Percentiles rank a stretch among this genome's conserved stretches.
Conservation (phyloP, 2,329 filamentous ascomycete species). For the Fusarium armeniacum region DNA sequence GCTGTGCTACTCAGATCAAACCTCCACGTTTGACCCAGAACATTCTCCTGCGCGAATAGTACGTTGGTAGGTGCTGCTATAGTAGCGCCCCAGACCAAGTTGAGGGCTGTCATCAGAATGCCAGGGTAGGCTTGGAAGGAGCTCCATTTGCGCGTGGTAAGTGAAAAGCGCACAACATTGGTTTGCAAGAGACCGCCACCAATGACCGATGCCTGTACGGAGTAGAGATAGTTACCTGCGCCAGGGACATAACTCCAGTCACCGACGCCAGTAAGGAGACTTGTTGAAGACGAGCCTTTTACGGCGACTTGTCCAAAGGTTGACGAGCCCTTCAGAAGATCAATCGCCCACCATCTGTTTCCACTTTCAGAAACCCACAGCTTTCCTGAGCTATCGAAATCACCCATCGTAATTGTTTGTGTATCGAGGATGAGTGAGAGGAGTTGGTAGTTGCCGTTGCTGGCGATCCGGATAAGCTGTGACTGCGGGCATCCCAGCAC, state of each 20-base stretch:
- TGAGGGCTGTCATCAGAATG: conserved; percentile 7
- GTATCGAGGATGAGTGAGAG: background rate
- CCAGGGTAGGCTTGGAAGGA: background rate
- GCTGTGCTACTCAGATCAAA: conserved; percentile 4
- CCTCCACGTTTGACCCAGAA: conserved; percentile 24
- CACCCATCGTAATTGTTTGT: conserved; percentile 30
- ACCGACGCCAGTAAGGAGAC: background rate
- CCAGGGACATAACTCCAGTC: conserved; percentile 44
- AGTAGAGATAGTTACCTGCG: conserved; percentile 36
- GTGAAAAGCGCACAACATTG: conserved; percentile 31
- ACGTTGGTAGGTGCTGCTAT: conserved; percentile 3
- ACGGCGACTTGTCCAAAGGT: conserved; percentile 4
- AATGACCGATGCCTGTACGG: conserved; percentile 21
- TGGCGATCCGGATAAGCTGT: conserved; percentile 34
- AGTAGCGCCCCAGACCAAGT: conserved; percentile 16
- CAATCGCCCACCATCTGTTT: conserved; percentile 28
- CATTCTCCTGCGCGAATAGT: conserved; percentile 25
- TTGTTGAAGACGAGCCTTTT: background rate
- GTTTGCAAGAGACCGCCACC: conserved; percentile 1
- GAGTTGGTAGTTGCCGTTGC: conserved; percentile 11
- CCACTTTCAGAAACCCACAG: conserved; percentile 31
- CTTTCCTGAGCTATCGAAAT: conserved; percentile 28
- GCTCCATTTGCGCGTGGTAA: conserved; percentile 15
- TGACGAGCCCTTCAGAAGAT: conserved; percentile 2
- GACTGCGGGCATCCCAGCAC: conserved; percentile 5